Evolutionary conservation across 768 basidiomycete genomes (phyloP).

Genomic region (Sporobolomyces phaffii): DNA sequence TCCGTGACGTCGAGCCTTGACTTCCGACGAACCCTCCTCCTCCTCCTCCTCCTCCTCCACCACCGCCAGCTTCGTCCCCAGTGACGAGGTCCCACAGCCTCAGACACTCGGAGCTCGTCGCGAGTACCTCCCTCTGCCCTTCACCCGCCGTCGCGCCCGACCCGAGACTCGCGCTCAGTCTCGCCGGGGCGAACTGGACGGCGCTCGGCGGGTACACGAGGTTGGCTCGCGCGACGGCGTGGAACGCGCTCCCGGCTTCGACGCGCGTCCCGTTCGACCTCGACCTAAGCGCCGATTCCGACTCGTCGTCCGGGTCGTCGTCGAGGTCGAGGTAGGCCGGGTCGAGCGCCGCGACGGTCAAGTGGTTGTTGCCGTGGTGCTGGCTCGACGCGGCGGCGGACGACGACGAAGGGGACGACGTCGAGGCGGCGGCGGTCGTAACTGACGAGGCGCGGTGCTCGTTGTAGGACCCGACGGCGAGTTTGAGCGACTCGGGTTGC

Average conservation of each 20-base stretch:
- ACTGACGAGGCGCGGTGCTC: conserved; percentile 68
- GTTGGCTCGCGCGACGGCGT: conserved; percentile 70
- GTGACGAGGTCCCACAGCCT: conserved; percentile 82
- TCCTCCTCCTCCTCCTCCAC: conserved; percentile 22
- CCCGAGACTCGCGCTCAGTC: conserved; percentile 19
- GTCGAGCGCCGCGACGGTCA: conserved; percentile 69
- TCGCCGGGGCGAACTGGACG: conserved; percentile 80
- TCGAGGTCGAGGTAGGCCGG: conserved; percentile 63
- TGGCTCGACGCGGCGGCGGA: background rate
- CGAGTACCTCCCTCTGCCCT: conserved; percentile 65
- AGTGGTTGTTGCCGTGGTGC: conserved; percentile 57
- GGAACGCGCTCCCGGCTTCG: conserved; percentile 70
- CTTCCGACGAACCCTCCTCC: conserved; percentile 20
- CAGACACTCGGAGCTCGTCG: conserved; percentile 88
- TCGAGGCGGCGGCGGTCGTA: conserved; percentile 41
- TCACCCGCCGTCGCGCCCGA: conserved; percentile 39
- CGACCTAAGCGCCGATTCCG: conserved; percentile 2
- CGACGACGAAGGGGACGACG: conserved; percentile 39
- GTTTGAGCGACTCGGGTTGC: conserved; percentile 52
- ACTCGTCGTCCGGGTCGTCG: conserved; percentile 71
- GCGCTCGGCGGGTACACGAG: conserved; percentile 91
- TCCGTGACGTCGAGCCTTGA: background rate
- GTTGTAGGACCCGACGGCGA: conserved; percentile 76
- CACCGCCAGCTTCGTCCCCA: conserved; percentile 48
- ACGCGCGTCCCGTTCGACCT: conserved; percentile 12